Base-by-base conservation (phyloP, 768 basidiomycete species). In the Kwoniella pini region DNA sequence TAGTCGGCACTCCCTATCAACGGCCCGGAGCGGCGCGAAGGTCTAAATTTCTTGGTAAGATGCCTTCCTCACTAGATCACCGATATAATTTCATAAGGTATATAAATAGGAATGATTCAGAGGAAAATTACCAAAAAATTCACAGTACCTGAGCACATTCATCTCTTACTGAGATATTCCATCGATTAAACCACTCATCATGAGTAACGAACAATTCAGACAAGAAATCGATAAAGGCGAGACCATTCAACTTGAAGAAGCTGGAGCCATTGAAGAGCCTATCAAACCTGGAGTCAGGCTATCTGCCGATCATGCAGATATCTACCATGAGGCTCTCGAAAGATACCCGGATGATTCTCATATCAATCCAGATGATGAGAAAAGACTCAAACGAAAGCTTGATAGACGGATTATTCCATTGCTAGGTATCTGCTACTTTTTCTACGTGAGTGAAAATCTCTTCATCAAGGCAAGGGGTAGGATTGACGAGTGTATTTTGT, bases 291-390 rank as follows among this genome's bases (percentile, higher is more conserved):
- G 48, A 33, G 57, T 51, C 36, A 49, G 46, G 21, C 46, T 65
- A 22, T 38, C 60, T 17, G 46, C 57, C 19, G 38, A 46, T 27
- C 61, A 67, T 56, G 63, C 57, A 21, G 58, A 59, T 27, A 51
- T 70, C 19, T 75, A 71, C 38, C 54, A 51, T 22, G 74, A 77
- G 46, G 74, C 76, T 7, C 57, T 77, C 3, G 71, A 73, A 27
- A 67, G 62, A 40, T 75, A 74, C 45, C 68, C 72, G 2, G 24
- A 54, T 5, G 74, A 72, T 44, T 72, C 69, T 0, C 39, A 39
- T 7, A 71, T 77, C 36, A 60, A 69, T 17, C 64, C 72, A 0
- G 67, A 31, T 12, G 64, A 33, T 13, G 76, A 77, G 57, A 75
- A 74, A 65, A 64, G 51, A 31, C 60, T 77, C 4, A 62, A 67